Conservation (phyloP, 1,284 basidiomycete species). For the Ustilago xerochloae region DNA sequence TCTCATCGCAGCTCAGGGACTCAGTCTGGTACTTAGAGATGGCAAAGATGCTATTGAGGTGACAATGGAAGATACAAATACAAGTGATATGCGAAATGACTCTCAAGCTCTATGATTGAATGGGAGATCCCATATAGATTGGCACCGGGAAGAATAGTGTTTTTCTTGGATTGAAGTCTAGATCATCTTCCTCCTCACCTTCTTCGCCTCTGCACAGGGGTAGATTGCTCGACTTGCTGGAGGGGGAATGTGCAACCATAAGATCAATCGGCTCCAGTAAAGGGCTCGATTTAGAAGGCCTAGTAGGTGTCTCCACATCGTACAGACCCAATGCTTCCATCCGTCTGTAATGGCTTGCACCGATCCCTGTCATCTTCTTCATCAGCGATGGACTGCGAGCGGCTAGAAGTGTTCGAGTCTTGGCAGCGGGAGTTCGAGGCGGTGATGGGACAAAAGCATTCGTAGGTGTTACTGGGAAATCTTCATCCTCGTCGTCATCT, state of each 20-base stretch:
- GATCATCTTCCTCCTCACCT: slow-evolving; percentile 3
- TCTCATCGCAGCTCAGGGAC: not conserved
- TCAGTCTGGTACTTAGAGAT: not conserved
- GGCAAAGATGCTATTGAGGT: not conserved
- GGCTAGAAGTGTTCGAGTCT: not conserved
- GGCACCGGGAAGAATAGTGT: slow-evolving; percentile 40
- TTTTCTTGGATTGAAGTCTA: slow-evolving; percentile 21
- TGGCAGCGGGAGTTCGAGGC: slow-evolving; percentile 22
- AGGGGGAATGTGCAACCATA: slow-evolving; percentile 27
- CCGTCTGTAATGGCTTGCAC: slow-evolving; percentile 29
- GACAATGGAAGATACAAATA: slow-evolving; percentile 13
- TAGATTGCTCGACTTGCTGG: slow-evolving; percentile 5
- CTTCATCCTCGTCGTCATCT: slow-evolving; percentile 36
- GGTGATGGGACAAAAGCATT: slow-evolving; percentile 25
- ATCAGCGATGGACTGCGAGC: not conserved
- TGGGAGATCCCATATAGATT: slow-evolving; percentile 30
- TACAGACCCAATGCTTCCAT: slow-evolving; percentile 42
- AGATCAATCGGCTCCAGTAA: slow-evolving; percentile 23
- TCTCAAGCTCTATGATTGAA: too few species aligned
- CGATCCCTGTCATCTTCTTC: slow-evolving; percentile 16
- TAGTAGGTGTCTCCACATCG: slow-evolving; percentile 26
- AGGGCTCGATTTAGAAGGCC: slow-evolving; percentile 6
- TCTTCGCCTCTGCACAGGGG: not conserved
- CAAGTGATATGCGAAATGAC: not conserved
- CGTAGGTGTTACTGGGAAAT: slow-evolving; percentile 39